Evolutionary conservation across 2,329 filamentous ascomycete species (phyloP), one percentile per base, ranked within the genome.

Genomic region (Rutstroemia sp.): DNA sequence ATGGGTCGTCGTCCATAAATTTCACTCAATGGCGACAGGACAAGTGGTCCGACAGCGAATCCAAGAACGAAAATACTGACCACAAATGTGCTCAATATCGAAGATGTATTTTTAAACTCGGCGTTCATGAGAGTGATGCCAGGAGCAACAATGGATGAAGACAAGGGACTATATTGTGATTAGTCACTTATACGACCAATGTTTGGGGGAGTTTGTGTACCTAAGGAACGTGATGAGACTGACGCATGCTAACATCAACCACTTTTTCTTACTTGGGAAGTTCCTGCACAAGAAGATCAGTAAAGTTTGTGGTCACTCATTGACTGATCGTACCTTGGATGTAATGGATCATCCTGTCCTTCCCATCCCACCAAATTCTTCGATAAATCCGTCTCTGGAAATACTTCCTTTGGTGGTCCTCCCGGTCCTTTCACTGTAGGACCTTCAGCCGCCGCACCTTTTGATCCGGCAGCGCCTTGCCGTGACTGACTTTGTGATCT

Each of bases 1-100:
- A 88, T 68, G 0, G 75, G 69, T 5, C 80, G 70, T 4, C 85
- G 76, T 1, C 85, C 84, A 64, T 85, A 87, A 55, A 87, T 78
- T 66, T 88, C 85, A 1, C 77, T 80, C 48, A 84, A 62, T 0
- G 81, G 81, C 1, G 80, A 78, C 4, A 84, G 67, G 51, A 83
- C 70, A 4, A 84, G 68, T 1, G 82, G 82, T 0, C 82, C 81
- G 12, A 83, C 23, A 21, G 75, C 76, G 59, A 82, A 84, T 2
- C 80, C 80, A 0, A 85, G 69, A 4, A 85, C 68, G 64, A 83
- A 86, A 57, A 86, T 82, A 19, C 53, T 60, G n/a, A 66, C 57
- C 21, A 54, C 49, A 38, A 66, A 61, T 9, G 61, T 46, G 38
- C 48, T 45, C n/a, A 64, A 42, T 10, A 60, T 49, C 1, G 39